Base-by-base conservation (phyloP, 768 basidiomycete genomes). In the Collybia mongolica region DNA sequence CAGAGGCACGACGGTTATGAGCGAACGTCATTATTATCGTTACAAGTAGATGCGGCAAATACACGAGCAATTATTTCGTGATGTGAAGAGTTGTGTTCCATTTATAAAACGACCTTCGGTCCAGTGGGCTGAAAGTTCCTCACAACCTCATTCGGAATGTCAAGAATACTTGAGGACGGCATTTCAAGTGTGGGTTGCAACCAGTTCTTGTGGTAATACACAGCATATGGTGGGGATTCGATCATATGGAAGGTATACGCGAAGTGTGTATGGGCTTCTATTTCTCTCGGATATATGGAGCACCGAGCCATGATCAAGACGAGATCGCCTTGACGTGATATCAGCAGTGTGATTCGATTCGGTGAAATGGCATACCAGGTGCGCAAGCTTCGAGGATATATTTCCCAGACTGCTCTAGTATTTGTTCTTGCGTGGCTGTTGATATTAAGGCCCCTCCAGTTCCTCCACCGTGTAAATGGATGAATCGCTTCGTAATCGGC, bases 221-320 rank as follows among this genome's bases (percentile, higher is more conserved):
- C 68, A 6, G 83, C 88, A 58, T 77, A 69, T 19, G 82, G 86
- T 37, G 79, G 77, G 17, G 79, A 86, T 60, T 96, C 91, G 42
- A 93, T 86, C 90, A 93, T 92, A 58, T 93, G 95, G 67, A 97
- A 98, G 0, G 97, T 98, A 64, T 98, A 99, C 22, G 95, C 95
- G 55, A 85, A 91, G 48, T 97, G 80, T 1, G 92, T 92, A 53
- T 84, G 76, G 72, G 47, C 90, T 92, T 1, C 77, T 79, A 65
- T 99, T 99, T 47, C 82, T 81, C 63, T 92, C 90, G 0, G 90
- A 93, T 64, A 93, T 93, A 72, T 99, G 97, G 53, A 97, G 70
- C 2, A 98, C 93, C 18, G 81, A 78, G 8, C 97, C 97, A 59
- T 99, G 95, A 99, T 98, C 14, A 98, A 69, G 0, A 98, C 93